Evolutionary conservation across 768 basidiomycete species (phyloP).

Genomic region (Suillus luteus): DNA sequence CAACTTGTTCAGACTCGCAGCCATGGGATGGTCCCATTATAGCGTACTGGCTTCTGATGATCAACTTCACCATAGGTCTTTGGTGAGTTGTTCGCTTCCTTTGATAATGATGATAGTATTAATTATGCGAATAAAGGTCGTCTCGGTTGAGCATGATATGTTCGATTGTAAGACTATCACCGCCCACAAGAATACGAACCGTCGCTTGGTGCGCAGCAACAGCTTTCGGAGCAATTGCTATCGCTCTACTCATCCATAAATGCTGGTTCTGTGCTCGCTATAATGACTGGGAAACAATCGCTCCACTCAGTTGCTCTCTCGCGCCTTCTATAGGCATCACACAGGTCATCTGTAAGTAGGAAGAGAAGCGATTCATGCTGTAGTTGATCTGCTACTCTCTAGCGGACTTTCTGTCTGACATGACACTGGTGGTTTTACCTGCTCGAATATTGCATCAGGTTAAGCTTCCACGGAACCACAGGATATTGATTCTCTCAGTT

Average conservation of each 20-base stretch:
- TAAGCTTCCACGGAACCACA: constrained; percentile 13
- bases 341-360: constrained; percentile 14
- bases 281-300: constrained; percentile 4
- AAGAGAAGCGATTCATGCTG: no score
- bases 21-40: constrained; percentile 11
- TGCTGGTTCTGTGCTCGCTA: constrained; percentile 14
- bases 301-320: constrained; percentile 11
- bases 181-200: constrained; percentile 11
- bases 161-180: constrained; percentile 13
- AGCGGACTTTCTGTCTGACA: constrained; percentile 27
- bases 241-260: constrained; percentile 13
- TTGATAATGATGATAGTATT: not conserved
- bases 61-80: constrained; percentile 12
- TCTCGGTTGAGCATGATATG: constrained; percentile 15
- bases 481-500: constrained; percentile 14
- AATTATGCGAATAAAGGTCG: constrained; percentile 4
- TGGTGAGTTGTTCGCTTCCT: constrained; percentile 11
- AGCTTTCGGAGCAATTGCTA: constrained; percentile 6
- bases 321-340: constrained; percentile 2
- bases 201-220: constrained; percentile 7
- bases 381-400: constrained; percentile 2
- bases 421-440: constrained; percentile 16
- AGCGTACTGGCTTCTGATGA: constrained; percentile 13
- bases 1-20: not conserved
- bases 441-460: constrained; percentile 14